These are phyloP conservation scores for Trichoderma erinaceum DNA, from an alignment of 495 filamentous ascomycete genomes.

Conservation along the genomic window DNA sequence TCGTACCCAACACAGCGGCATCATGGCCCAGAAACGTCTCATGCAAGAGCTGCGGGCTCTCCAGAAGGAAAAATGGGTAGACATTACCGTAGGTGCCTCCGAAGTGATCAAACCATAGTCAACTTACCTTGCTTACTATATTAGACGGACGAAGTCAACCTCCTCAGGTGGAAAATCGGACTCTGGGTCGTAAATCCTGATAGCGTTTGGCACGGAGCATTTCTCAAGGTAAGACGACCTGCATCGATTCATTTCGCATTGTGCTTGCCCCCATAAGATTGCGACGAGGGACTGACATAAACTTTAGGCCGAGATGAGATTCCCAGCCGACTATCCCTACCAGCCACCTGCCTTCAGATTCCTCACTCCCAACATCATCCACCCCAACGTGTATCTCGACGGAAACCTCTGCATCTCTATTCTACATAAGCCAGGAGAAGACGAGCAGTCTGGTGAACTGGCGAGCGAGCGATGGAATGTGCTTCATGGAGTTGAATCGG, in stretches of 20 bases:
- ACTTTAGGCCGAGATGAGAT: conserved; percentile 67
- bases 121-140: conserved; percentile 16
- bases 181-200: conserved; percentile 89
- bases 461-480: conserved; percentile 90
- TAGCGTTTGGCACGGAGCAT: conserved; percentile 85
- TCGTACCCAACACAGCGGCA: not conserved
- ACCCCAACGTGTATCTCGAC: conserved; percentile 90
- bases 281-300: conserved; percentile 12
- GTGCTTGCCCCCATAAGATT: not conserved
- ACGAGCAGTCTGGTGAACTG: conserved; percentile 82
- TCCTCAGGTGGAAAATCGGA: conserved; percentile 80
- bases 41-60: conserved; percentile 85
- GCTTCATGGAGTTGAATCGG: conserved; percentile 86
- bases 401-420: conserved; percentile 95
- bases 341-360: conserved; percentile 90
- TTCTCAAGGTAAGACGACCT: conserved; percentile 57
- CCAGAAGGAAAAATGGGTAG: conserved; percentile 84
- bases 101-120: not conserved
- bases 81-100: conserved; percentile 54
- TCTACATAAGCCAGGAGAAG: conserved; percentile 84
- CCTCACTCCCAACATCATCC: conserved; percentile 65
- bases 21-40: conserved; percentile 66
- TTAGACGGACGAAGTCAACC: conserved; percentile 64
- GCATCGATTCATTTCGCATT: conserved; percentile 13
- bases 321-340: conserved; percentile 86